Evolutionary conservation across 1,139 yeast genomes (phyloP).

Genomic region (Maudiozyma humilis): DNA sequence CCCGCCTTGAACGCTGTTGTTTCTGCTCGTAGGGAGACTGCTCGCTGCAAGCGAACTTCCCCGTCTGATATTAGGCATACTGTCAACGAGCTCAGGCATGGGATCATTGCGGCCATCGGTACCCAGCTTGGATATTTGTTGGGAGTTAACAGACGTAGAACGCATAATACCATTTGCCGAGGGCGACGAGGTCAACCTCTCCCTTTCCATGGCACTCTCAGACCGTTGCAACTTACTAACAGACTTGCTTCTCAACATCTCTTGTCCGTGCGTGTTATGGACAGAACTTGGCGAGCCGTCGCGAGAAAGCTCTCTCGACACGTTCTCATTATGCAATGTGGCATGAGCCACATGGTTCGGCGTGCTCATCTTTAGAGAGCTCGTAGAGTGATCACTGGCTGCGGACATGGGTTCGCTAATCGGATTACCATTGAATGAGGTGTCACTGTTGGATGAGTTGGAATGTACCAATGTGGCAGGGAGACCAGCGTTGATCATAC

Average conservation of each 20-base stretch:
- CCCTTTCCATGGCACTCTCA: conserved; percentile 4
- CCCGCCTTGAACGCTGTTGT: neutral
- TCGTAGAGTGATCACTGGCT: neutral
- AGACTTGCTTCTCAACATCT: neutral
- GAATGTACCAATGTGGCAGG: conserved; percentile 2
- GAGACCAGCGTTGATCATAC: conserved; percentile 6
- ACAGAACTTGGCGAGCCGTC: conserved; percentile 2
- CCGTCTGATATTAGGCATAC: neutral
- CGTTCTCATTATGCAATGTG: neutral
- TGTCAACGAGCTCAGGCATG: neutral
- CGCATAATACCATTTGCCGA: conserved; percentile 2
- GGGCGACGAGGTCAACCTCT: neutral
- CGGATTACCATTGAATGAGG: neutral
- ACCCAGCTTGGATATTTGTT: neutral
- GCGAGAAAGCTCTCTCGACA: neutral
- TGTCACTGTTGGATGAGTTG: conserved; percentile 1
- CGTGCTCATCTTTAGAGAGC: neutral
- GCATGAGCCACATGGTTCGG: neutral
- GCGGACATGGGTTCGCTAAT: neutral
- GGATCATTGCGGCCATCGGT: no score
- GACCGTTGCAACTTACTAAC: conserved; percentile 3
- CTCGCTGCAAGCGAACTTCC: neutral
- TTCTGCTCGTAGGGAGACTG: neutral
- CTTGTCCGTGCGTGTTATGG: conserved; percentile 2
- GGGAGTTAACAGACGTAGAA: neutral